Conservation (phyloP, 2,329 filamentous ascomycete species). For the Hymenoscyphus albidus region DNA sequence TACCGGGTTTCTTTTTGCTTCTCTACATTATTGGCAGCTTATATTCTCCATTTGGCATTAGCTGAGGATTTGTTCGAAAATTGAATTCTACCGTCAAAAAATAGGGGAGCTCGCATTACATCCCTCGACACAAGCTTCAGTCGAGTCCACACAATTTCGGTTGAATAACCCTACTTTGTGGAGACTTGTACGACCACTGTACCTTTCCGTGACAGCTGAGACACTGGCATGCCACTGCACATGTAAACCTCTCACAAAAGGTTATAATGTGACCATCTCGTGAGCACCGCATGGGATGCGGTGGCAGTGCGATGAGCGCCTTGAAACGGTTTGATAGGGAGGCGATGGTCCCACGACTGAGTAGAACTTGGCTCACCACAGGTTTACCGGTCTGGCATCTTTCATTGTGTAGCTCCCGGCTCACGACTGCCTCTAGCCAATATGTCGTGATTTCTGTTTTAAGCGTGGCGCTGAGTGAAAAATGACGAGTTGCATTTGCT, state of each 20-base stretch:
- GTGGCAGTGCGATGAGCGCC: slow-evolving; percentile 6
- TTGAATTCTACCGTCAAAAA: neutral
- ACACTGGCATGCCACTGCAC: slow-evolving; percentile 1
- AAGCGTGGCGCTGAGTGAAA: neutral
- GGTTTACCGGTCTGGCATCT: neutral
- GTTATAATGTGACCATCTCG: slow-evolving; percentile 12
- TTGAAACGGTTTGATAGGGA: slow-evolving; percentile 10
- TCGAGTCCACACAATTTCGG: slow-evolving; percentile 5
- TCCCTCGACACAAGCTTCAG: neutral
- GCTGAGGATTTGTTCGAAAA: neutral
- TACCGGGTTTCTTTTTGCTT: neutral
- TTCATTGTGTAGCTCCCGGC: slow-evolving; percentile 4
- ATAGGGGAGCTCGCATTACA: neutral
- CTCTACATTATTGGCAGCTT: neutral
- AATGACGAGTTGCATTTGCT: neutral
- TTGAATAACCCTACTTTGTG: slow-evolving; percentile 4
- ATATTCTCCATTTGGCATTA: neutral
- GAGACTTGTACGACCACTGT: slow-evolving; percentile 8
- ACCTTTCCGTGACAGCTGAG: slow-evolving; percentile 12
- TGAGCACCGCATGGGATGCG: slow-evolving; percentile 14
- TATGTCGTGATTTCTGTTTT: slow-evolving; percentile 11
- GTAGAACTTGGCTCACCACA: slow-evolving; percentile 7
- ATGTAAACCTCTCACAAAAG: slow-evolving; percentile 8
- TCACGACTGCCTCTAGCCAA: neutral
- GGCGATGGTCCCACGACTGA: slow-evolving; percentile 2